Percentiles rank a stretch among this genome's conserved stretches.
phyloP scores from a whole-genome alignment of 495 filamentous ascomycete species.

The Lasiosphaeriaceae sp. region DNA sequence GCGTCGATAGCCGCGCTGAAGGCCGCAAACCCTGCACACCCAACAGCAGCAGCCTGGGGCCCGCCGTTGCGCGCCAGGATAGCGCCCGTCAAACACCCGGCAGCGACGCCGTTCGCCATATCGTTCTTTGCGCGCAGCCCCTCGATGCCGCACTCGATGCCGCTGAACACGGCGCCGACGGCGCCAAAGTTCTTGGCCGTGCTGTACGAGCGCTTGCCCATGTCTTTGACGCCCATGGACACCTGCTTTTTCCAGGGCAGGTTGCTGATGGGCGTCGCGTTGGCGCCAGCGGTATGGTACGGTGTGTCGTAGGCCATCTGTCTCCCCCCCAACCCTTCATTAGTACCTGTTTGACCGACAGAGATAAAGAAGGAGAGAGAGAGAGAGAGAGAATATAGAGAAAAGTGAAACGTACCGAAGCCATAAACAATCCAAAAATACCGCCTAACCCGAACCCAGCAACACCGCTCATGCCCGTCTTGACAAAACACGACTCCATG shows the following conservation, averaged over 20 bases:
- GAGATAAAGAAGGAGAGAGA: not conserved
- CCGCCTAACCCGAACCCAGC: conserved; percentile 90
- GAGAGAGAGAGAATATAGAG: not conserved
- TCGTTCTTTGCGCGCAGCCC: conserved; percentile 91
- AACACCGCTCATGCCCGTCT: conserved; percentile 75
- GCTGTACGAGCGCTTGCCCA: conserved; percentile 78
- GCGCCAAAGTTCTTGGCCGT: conserved; percentile 93
- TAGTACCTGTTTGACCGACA: not conserved
- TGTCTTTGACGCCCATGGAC: conserved; percentile 81
- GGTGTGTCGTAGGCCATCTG: conserved; percentile 38
- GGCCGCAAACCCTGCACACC: conserved; percentile 92
- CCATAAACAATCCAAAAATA: conserved; percentile 94
- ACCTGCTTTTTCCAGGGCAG: conserved; percentile 83
- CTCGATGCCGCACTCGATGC: conserved; percentile 95
- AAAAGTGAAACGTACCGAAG: conserved; percentile 58
- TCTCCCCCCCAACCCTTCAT: not conserved
- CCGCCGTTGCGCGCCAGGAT: conserved; percentile 80
- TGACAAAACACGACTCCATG: conserved; percentile 87
- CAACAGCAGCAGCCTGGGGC: conserved; percentile 82
- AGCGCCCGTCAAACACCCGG: conserved; percentile 89
- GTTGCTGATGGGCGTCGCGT: conserved; percentile 54
- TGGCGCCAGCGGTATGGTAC: conserved; percentile 20
- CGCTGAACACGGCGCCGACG: conserved; percentile 83
- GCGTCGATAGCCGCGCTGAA: conserved; percentile 94
- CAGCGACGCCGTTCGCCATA: conserved; percentile 77